Evolutionary conservation across 306 rosid genomes (phyloP).

Genomic region (Acmispon strigosus): DNA sequence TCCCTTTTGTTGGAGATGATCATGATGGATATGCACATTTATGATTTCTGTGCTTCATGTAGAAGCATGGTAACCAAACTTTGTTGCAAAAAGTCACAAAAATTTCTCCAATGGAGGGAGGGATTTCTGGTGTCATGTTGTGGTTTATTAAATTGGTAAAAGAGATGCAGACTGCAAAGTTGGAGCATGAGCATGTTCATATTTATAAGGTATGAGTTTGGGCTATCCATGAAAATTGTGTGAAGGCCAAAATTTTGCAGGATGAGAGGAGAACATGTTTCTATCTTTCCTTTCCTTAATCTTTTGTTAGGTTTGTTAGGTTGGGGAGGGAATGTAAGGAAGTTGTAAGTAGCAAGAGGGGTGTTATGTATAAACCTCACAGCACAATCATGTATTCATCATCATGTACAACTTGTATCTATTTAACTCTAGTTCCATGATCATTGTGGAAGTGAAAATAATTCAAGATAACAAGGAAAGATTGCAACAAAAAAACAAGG

Average conservation of each 20-base stretch:
- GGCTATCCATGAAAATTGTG: not conserved
- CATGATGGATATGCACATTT: conserved; percentile 14
- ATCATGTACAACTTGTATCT: conserved; percentile 20
- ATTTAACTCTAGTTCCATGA: not conserved
- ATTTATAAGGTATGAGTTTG: conserved; percentile 9
- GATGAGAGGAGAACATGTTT: not conserved
- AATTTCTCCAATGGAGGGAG: conserved; percentile 24
- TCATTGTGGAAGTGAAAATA: not conserved
- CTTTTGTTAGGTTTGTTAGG: conserved; percentile 1
- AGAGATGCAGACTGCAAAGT: not conserved
- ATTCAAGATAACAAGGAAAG: no score
- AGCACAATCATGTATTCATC: conserved; percentile 9
- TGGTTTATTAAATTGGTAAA: conserved; percentile 27
- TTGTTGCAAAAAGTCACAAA: not conserved
- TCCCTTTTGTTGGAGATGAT: conserved; percentile 9
- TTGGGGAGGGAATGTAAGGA: not conserved
- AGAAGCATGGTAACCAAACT: conserved; percentile 15
- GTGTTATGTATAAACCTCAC: conserved; percentile 2
- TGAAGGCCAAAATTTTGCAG: conserved; percentile 24
- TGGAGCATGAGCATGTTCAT: conserved; percentile 1
- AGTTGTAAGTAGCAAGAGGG: not conserved
- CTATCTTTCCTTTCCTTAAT: no score
- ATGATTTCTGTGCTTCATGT: conserved; percentile 6
- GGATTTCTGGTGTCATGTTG: conserved; percentile 7
- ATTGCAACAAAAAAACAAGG: not conserved